Evolutionary conservation across 2,329 filamentous ascomycete genomes (phyloP).

Genomic region (Basipetospora chlamydospora): DNA sequence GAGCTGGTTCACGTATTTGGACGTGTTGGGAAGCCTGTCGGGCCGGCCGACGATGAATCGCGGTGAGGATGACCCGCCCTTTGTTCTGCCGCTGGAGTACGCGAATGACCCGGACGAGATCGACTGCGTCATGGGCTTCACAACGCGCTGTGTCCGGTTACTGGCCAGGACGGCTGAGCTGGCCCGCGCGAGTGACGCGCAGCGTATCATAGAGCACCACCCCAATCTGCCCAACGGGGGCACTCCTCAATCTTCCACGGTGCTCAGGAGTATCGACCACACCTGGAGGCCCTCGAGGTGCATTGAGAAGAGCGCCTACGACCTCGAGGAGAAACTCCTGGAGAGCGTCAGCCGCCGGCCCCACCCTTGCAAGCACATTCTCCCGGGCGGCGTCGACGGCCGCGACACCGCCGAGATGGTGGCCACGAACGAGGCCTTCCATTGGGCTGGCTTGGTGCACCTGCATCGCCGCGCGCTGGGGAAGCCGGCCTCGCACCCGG

Average conservation of each 20-base stretch:
- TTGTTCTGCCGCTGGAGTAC: slow-evolving; percentile 34
- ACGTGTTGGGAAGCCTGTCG: slow-evolving; percentile 59
- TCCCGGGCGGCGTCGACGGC: slow-evolving; percentile 32
- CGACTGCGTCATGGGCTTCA: slow-evolving; percentile 55
- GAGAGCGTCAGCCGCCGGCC: slow-evolving; percentile 33
- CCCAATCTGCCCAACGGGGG: neutral
- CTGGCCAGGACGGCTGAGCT: slow-evolving; percentile 51
- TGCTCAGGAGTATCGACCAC: slow-evolving; percentile 7
- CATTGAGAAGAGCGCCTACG: too few species aligned
- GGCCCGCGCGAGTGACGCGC: slow-evolving; percentile 50
- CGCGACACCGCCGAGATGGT: slow-evolving; percentile 48
- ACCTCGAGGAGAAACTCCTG: slow-evolving; percentile 46
- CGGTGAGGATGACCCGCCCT: slow-evolving; percentile 25
- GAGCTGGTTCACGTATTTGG: slow-evolving; percentile 74
- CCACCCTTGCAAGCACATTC: slow-evolving; percentile 30
- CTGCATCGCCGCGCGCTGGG: slow-evolving; percentile 60
- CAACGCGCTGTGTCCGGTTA: slow-evolving; percentile 32
- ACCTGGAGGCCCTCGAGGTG: slow-evolving; percentile 51
- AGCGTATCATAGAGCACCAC: slow-evolving; percentile 39
- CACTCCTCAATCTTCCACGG: too few species aligned
- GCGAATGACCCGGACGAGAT: slow-evolving; percentile 49
- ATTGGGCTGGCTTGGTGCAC: slow-evolving; percentile 65
- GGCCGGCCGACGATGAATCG: slow-evolving; percentile 37
- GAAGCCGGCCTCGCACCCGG: slow-evolving; percentile 36
- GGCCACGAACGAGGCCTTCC: slow-evolving; percentile 64